Evolutionary conservation across 2,329 filamentous ascomycete genomes (phyloP).

Genomic region (Ophiostoma montium): DNA sequence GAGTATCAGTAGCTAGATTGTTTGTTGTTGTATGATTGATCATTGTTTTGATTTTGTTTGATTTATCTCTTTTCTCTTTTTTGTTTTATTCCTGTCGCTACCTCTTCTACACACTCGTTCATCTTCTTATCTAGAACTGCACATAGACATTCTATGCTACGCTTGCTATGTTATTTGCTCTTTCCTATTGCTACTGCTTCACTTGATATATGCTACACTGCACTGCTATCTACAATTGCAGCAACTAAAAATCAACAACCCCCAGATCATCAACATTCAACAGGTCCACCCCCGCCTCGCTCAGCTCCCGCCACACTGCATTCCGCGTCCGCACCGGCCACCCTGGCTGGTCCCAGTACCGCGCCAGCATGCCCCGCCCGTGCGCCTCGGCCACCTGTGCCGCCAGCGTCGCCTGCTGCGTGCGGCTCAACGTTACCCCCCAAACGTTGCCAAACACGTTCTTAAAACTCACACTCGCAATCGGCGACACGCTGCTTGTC

Average conservation of each 20-base stretch:
- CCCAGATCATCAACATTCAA: neutral
- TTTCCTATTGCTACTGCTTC: no score
- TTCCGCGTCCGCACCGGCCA: neutral
- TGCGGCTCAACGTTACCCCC: neutral
- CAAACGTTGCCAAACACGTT: neutral
- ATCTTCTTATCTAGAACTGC: no score
- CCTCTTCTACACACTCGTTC: no score
- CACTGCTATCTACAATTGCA: no score
- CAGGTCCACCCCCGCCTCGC: neutral
- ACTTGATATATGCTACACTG: no score
- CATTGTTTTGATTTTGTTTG: no score
- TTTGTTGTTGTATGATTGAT: no score
- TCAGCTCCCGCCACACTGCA: neutral
- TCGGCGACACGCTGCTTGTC: neutral
- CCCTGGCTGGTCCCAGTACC: conserved; percentile 1
- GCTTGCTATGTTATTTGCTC: no score
- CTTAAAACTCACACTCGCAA: neutral
- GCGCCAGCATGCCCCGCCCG: neutral
- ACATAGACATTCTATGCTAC: no score
- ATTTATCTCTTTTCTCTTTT: no score
- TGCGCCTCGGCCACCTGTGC: neutral
- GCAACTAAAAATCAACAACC: neutral
- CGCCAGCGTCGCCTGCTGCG: neutral
- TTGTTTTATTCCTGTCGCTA: no score
- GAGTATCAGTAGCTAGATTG: no score